These are phyloP conservation scores for Pichia sp. DNA, from an alignment of 1,139 yeast species.

Conservation along the genomic window DNA sequence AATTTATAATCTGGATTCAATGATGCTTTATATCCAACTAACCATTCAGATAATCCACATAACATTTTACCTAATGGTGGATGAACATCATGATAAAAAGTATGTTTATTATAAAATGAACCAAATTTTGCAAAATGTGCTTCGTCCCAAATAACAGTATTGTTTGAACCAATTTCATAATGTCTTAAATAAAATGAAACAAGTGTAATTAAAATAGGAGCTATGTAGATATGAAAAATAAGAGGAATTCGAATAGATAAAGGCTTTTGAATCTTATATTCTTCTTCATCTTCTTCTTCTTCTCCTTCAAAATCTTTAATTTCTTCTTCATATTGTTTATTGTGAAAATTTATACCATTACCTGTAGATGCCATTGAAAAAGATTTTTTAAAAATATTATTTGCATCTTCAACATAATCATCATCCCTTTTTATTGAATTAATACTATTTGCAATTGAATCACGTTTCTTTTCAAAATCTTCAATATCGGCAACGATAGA, in stretches of 20 bases:
- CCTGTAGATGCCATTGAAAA: neutral
- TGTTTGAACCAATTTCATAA: conserved; percentile 55
- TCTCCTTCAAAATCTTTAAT: neutral
- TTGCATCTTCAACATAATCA: too few species aligned
- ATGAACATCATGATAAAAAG: conserved; percentile 71
- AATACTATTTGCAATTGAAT: too few species aligned
- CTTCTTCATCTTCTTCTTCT: neutral
- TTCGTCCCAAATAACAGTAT: conserved; percentile 89
- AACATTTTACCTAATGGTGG: conserved; percentile 74
- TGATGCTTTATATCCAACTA: conserved; percentile 51
- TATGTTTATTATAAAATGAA: conserved; percentile 50
- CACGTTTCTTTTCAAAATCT: too few species aligned
- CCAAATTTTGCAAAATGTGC: conserved; percentile 73
- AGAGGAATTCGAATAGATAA: neutral
- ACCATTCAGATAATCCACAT: conserved; percentile 59
- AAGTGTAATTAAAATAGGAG: conserved; percentile 45
- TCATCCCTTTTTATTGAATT: too few species aligned
- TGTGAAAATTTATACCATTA: too few species aligned
- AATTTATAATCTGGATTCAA: conserved; percentile 50
- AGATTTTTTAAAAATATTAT: neutral
- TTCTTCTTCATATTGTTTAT: neutral
- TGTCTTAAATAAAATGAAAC: conserved; percentile 64
- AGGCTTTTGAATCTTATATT: neutral
- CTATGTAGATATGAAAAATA: conserved; percentile 24
- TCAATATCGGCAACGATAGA: too few species aligned